Conservation (phyloP, 1,284 basidiomycete species). For the Malassezia yamatoensis region DNA sequence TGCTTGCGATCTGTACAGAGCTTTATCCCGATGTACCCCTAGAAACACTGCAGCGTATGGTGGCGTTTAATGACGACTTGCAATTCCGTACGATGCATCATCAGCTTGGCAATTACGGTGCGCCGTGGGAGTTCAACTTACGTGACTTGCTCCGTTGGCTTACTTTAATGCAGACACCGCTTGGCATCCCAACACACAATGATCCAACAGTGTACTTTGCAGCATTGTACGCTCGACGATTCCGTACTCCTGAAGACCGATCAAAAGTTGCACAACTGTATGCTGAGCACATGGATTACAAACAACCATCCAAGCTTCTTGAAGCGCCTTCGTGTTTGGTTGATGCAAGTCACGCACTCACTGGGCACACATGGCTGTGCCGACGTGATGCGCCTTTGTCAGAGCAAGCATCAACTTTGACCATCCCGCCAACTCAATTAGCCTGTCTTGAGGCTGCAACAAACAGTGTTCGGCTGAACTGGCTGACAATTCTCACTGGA, state of each 20-base stretch:
- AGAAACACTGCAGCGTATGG: slow-evolving; percentile 63
- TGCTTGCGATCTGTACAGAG: slow-evolving; percentile 66
- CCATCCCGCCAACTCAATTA: slow-evolving; percentile 60
- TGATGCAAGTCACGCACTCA: slow-evolving; percentile 55
- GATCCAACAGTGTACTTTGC: slow-evolving; percentile 37
- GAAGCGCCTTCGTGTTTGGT: background rate
- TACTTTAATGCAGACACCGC: slow-evolving; percentile 49
- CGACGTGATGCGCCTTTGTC: slow-evolving; percentile 48
- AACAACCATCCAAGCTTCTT: slow-evolving; percentile 19
- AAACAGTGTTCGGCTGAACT: slow-evolving; percentile 65
- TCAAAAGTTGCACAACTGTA: slow-evolving; percentile 59
- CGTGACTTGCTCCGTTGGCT: slow-evolving; percentile 89
- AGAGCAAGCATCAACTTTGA: slow-evolving; percentile 13
- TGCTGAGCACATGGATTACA: slow-evolving; percentile 25
- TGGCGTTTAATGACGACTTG: slow-evolving; percentile 64
- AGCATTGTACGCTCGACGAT: slow-evolving; percentile 66
- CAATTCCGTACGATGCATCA: slow-evolving; percentile 62
- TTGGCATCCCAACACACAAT: slow-evolving; percentile 55
- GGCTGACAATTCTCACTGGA: slow-evolving; percentile 82
- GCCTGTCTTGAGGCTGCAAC: slow-evolving; percentile 65
- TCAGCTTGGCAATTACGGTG: slow-evolving; percentile 69
- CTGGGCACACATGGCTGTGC: slow-evolving; percentile 59
- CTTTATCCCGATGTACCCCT: slow-evolving; percentile 60
- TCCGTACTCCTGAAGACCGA: slow-evolving; percentile 65
- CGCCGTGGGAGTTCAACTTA: slow-evolving; percentile 98